These are phyloP conservation scores for Albifimbria verrucaria DNA, from an alignment of 2,329 filamentous ascomycete genomes.

Conservation along the genomic window DNA sequence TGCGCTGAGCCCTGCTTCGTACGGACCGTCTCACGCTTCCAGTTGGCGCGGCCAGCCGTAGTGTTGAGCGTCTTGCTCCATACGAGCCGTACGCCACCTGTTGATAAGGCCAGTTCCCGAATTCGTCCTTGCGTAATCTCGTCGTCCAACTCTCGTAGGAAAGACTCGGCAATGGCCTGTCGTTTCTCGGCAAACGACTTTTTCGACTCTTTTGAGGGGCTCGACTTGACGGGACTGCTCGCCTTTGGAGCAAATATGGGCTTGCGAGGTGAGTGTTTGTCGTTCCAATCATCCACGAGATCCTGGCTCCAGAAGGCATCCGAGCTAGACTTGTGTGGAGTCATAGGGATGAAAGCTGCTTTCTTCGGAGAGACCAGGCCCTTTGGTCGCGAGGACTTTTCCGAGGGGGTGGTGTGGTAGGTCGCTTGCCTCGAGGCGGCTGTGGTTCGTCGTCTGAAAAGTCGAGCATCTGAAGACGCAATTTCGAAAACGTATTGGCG, in stretches of 20 bases:
- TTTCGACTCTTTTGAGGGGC: conserved; percentile 34
- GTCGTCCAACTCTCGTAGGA: conserved; percentile 66
- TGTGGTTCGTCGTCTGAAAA: conserved; percentile 18
- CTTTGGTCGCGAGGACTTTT: conserved; percentile 8
- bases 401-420: conserved; percentile 17
- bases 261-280: conserved; percentile 54
- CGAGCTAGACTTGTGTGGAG: conserved; percentile 49
- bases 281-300: conserved; percentile 61
- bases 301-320: conserved; percentile 61
- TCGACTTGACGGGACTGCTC: conserved; percentile 19
- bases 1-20: conserved; percentile 20
- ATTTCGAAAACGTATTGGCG: conserved; percentile 18
- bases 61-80: conserved; percentile 80
- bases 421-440: conserved; percentile 6
- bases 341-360: conserved; percentile 42
- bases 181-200: conserved; percentile 63
- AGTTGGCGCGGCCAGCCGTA: conserved; percentile 73
- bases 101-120: conserved; percentile 51
- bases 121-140: conserved; percentile 61
- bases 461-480: conserved; percentile 18
- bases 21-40: conserved; percentile 58
- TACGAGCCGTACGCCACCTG: conserved; percentile 67
- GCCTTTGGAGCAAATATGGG: conserved; percentile 22
- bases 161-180: conserved; percentile 58
- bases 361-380: conserved; percentile 28